Evolutionary conservation across 2,329 filamentous ascomycete species (phyloP), one percentile per base, ranked within the genome.

Genomic region (Phialophora macrospora): DNA sequence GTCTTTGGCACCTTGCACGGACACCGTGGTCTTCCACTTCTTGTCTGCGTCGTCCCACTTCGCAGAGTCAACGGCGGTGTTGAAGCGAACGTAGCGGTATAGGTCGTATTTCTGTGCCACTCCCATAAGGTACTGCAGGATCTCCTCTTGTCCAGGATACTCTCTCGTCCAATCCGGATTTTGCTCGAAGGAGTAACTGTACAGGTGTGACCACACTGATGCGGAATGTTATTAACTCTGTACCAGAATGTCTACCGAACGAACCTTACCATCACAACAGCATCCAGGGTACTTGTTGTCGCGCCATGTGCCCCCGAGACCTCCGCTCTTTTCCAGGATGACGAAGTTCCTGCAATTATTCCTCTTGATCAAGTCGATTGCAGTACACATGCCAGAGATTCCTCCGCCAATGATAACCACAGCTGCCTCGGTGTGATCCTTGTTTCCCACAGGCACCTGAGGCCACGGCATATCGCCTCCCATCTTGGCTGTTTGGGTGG

Each of bases 131-230:
- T 88, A 88, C 28, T 63, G 24, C 38, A 85, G 77, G 22, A 88
- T 85, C 72, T 88, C 86, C 72, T 87, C 84, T 70, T 88, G 85
- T 0, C 84, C 83, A 0, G 86, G 83, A 70, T 86, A 88, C 61
- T 85, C 80, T 20, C 84, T 76, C 0, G 82, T 82, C 85, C 86
- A 87, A 68, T 83, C 78, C 2, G 83, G 77, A 60, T 87, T 87
- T 59, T 86, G 84, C 41, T 84, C 85, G 70, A 88, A 88, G 5
- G 84, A 87, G 74, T 83, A 87, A 51, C 81, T 84, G 75, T 88
- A 88, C 2, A 88, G 76, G 55, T 81, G 76, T 38, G 80, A 83
- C 79, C 80, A 83, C 9, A 86, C 83, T 71, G 41, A 55, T 32
- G 32, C n/a, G 46, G 17, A 54, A 24, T 7, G 56, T 63, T 48